Percentiles rank a stretch among this genome's conserved stretches.
Conservation (phyloP, 257 asterid species). For the Solanum chiquidenum region DNA sequence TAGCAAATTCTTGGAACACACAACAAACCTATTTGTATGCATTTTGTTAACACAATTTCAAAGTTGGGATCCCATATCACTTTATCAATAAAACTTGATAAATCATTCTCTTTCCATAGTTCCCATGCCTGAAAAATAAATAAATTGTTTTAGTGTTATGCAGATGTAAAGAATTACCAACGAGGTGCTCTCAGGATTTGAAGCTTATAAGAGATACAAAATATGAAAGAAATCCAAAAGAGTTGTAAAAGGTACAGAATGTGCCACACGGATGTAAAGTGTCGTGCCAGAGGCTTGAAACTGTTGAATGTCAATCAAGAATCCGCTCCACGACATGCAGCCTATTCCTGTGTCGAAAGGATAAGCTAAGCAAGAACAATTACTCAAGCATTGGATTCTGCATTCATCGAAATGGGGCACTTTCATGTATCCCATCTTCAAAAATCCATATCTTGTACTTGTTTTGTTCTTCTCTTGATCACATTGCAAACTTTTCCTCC, state of each 20-base stretch:
- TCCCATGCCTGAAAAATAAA: constrained; percentile 44
- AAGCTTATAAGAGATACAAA: background rate
- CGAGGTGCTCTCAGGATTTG: background rate
- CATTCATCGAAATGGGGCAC: background rate
- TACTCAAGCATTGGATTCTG: constrained; percentile 13
- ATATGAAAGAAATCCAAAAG: too few species aligned
- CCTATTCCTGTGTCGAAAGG: constrained; percentile 22
- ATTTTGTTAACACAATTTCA: constrained; percentile 19
- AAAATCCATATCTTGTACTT: background rate
- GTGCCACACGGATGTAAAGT: too few species aligned
- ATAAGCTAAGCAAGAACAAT: constrained; percentile 50
- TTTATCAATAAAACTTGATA: constrained; percentile 37
- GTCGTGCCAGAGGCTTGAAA: constrained; percentile 23
- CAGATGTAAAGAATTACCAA: background rate
- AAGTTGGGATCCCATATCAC: constrained; percentile 16
- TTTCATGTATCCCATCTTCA: background rate
- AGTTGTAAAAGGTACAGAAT: too few species aligned
- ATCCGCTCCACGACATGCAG: constrained; percentile 38
- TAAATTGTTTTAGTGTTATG: background rate
- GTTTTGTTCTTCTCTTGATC: background rate
- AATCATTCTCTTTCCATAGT: constrained; percentile 28
- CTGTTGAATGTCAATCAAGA: constrained; percentile 33
- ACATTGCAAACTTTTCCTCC: background rate
- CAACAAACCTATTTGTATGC: constrained; percentile 39
- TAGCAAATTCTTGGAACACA: constrained; percentile 48